Base-by-base conservation (phyloP, 331 rosid genomes). In the Spiraea crenata region DNA sequence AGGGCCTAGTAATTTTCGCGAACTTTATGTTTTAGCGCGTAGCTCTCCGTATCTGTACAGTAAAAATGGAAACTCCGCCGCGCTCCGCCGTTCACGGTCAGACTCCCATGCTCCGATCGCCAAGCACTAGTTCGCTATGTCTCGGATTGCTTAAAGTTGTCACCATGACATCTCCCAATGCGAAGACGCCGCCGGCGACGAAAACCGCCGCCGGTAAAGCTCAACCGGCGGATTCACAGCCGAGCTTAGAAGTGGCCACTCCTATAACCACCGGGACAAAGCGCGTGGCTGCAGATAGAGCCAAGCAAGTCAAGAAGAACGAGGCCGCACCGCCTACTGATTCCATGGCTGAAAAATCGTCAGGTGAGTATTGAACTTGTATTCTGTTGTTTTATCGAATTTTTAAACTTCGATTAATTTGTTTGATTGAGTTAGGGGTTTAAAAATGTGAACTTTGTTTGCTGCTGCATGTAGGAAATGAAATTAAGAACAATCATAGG, bases 151-250 rank as follows among this genome's bases (percentile, higher is more conserved):
- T 17, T 57, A 7, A 35, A 4, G 66, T 7, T 47, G 10, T 47
- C 39, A 45, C 40, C 67, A 90, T 90, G 97, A 85, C 80, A 63
- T 85, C 92, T 67, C 90, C 92, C 54, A 88, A 81, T 39, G 70
- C 80, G 3, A n/a, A n/a, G n/a, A n/a, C n/a, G n/a, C n/a, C n/a
- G n/a, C n/a, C n/a, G n/a, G n/a, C n/a, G n/a, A n/a, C n/a, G n/a
- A n/a, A n/a, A n/a, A n/a, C n/a, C n/a, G n/a, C 90, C 72, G 58
- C 88, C 82, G 74, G 54, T 10, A 85, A 77, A 80, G 5, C 90
- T 15, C 62, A 78, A 61, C 60, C 74, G n/a, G 55, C 52, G 2
- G 58, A 71, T 57, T 42, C 73, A 0, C 64, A 50, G 34, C 35
- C 52, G 47, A 69, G 20, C 41, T 8, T 64, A 6, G 78, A 37